Conservation (phyloP, 768 basidiomycete genomes). For the Neoboletus subvelutipes region DNA sequence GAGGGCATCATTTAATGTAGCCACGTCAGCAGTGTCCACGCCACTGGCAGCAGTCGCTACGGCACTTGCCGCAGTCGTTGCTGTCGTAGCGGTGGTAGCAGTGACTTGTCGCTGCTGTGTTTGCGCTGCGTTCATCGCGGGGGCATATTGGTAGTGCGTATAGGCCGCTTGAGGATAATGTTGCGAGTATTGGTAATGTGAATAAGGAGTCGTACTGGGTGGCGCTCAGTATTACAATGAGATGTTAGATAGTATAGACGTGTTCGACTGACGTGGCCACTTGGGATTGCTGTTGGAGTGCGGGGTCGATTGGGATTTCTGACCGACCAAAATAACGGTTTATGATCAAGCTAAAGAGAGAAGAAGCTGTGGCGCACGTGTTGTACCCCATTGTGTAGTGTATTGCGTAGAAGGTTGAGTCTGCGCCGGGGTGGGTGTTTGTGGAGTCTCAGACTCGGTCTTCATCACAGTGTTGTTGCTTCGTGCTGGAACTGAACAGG, state of each 20-base stretch:
- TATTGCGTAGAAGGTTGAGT: constrained; percentile 32
- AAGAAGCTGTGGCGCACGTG: constrained; percentile 31
- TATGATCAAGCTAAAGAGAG: not conserved
- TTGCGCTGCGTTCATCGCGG: constrained; percentile 28
- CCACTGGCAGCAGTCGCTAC: constrained; percentile 30
- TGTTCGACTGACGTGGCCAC: constrained; percentile 41
- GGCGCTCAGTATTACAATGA: constrained; percentile 3
- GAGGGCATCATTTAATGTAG: constrained; percentile 79
- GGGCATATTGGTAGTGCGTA: constrained; percentile 44
- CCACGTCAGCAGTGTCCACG: constrained; percentile 68
- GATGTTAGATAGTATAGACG: not conserved
- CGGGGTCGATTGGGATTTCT: constrained; percentile 69
- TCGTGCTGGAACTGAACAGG: not conserved
- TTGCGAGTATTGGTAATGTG: constrained; percentile 44
- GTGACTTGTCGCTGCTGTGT: constrained; percentile 32
- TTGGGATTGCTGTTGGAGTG: constrained; percentile 59
- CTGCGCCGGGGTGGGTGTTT: constrained; percentile 34
- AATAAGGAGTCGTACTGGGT: constrained; percentile 47
- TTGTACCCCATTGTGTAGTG: constrained; percentile 40
- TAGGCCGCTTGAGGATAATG: constrained; percentile 39
- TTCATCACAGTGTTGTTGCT: constrained; percentile 34
- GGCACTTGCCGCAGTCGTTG: constrained; percentile 21
- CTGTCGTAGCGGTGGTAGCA: constrained; percentile 12
- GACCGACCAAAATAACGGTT: constrained; percentile 6
- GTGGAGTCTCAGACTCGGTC: constrained; percentile 39